phyloP scores from a whole-genome alignment of 2,329 filamentous ascomycete genomes.

The Colletotrichum sp. region DNA sequence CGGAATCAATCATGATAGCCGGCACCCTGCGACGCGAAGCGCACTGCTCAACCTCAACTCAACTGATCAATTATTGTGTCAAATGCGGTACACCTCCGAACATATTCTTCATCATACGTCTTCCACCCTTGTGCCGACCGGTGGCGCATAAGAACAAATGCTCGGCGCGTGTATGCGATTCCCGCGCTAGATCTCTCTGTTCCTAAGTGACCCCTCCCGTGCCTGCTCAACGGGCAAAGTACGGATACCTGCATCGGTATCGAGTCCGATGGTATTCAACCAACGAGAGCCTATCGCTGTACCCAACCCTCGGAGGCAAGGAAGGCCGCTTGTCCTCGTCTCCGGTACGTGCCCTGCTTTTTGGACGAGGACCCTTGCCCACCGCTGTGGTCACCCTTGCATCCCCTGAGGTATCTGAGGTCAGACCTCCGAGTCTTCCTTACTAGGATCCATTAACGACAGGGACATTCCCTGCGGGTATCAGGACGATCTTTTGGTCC shows the following conservation, averaged over 20 bases:
- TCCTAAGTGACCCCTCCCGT: background rate
- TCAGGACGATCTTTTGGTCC: conserved; percentile 16
- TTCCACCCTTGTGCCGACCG: background rate
- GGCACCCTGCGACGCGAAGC: background rate
- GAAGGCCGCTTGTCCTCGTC: background rate
- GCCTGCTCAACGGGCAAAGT: background rate
- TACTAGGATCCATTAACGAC: background rate
- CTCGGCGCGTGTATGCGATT: background rate
- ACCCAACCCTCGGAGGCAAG: background rate
- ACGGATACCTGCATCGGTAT: background rate
- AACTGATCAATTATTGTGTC: background rate
- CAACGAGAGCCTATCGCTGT: background rate
- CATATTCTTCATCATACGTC: background rate
- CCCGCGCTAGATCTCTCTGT: background rate
- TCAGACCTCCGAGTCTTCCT: background rate
- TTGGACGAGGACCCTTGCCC: background rate
- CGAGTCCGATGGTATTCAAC: background rate
- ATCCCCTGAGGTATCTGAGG: background rate
- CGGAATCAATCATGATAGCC: background rate
- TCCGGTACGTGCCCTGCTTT: background rate
- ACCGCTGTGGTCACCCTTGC: background rate
- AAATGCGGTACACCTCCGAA: background rate
- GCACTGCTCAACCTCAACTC: background rate
- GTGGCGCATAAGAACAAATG: background rate
- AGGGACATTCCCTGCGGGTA: background rate